A percentile compares a stretch with the other conserved stretches of the same genome.
Conservation (phyloP, 2,329 filamentous ascomycete species). For the Metarhizium brunneum region DNA sequence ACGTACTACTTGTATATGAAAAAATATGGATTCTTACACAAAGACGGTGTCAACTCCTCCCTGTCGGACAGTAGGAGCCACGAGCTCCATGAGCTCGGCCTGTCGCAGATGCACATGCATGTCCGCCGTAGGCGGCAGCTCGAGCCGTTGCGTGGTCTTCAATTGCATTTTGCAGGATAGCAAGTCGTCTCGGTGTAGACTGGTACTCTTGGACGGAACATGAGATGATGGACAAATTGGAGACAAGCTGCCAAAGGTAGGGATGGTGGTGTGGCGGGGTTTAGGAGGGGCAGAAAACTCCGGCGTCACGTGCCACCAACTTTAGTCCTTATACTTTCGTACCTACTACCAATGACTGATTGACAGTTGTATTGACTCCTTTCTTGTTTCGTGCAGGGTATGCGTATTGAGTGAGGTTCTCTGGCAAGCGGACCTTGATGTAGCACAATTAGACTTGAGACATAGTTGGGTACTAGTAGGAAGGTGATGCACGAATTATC, state of each 20-base stretch:
- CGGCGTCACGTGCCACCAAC: neutral
- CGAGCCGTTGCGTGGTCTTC: conserved; percentile 12
- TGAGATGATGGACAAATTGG: neutral
- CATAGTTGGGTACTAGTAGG: too few species aligned
- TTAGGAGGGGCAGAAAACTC: neutral
- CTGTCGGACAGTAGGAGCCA: conserved; percentile 39
- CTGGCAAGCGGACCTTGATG: too few species aligned
- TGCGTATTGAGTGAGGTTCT: too few species aligned
- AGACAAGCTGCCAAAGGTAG: neutral
- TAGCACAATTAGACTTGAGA: too few species aligned
- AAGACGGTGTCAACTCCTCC: conserved; percentile 58
- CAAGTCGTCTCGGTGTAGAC: neutral
- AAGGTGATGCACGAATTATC: too few species aligned
- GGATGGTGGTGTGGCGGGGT: neutral
- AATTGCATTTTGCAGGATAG: conserved; percentile 3
- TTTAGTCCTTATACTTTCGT: too few species aligned
- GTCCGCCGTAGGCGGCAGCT: conserved; percentile 56
- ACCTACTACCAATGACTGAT: too few species aligned
- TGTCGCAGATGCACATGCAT: conserved; percentile 66
- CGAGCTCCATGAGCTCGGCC: conserved; percentile 52
- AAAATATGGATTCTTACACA: conserved; percentile 20
- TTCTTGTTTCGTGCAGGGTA: too few species aligned
- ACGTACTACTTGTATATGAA: neutral
- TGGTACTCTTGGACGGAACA: neutral
- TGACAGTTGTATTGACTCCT: too few species aligned